A percentile compares a stretch with the other conserved stretches of the same genome.
These are phyloP conservation scores for Zopfochytrium polystomum DNA, from an alignment of 371 early-diverging fungal species.

Conservation along the genomic window DNA sequence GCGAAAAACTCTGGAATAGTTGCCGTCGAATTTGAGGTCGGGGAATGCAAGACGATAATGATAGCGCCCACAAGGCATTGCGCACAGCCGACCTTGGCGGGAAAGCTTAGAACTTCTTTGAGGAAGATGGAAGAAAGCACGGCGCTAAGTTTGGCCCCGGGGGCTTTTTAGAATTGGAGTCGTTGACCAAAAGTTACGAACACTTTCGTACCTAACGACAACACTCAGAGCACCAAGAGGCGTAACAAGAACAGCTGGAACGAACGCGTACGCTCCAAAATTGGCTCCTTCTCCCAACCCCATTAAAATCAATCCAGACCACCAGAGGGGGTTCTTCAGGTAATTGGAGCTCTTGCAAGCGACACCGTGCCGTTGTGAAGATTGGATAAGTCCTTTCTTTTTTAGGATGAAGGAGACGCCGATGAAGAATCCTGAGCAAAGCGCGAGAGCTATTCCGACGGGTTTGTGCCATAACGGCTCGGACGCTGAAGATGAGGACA, in stretches of 20 bases:
- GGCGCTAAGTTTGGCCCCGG: no score
- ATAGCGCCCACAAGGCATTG: slow-evolving; percentile 53
- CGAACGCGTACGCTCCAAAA: slow-evolving; percentile 93
- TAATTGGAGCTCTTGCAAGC: slow-evolving; percentile 59
- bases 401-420: slow-evolving; percentile 90
- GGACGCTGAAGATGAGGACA: no score
- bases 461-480: no score
- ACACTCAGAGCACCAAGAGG: slow-evolving; percentile 88
- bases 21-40: slow-evolving; percentile 47
- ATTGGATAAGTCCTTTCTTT: slow-evolving; percentile 85
- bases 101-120: slow-evolving; percentile 48
- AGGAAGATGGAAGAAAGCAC: slow-evolving; percentile 47
- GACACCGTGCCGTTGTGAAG: slow-evolving; percentile 33
- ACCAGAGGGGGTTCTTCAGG: slow-evolving; percentile 84
- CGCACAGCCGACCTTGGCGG: slow-evolving; percentile 50
- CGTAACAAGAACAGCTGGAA: slow-evolving; percentile 90
- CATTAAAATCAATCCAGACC: slow-evolving; percentile 95
- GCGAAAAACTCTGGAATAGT: slow-evolving; percentile 41
- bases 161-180: no score
- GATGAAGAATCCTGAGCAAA: slow-evolving; percentile 82
- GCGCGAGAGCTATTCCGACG: slow-evolving; percentile 63
- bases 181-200: no score
- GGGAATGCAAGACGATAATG: slow-evolving; percentile 51
- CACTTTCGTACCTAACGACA: no score
- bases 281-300: slow-evolving; percentile 84